Evolutionary conservation across 116 monocot genomes (phyloP), one percentile per base, ranked within the genome.

Genomic region (Posidonia oceanica): DNA sequence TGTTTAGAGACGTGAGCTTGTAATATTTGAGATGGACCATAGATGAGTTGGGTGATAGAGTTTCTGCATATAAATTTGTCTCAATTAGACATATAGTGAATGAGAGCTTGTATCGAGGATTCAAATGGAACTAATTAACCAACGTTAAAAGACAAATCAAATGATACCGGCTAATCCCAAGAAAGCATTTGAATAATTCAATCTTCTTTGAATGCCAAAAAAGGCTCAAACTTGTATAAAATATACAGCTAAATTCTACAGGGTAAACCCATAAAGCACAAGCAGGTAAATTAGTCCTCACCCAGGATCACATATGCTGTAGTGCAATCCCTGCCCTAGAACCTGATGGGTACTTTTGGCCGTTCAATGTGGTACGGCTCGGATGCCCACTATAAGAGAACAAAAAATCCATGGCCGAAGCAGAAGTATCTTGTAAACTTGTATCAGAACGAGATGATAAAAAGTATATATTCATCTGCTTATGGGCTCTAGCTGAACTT

Each of bases 401-500:
- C n/a, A 65, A 65, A 65, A 16, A 65, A 65, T 65, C 64, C 39
- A 63, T 65, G 20, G 36, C 29, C 12, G 68, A 68, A 36, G 68
- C 68, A 53, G 44, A 18, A 36, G 53, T 54, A 54, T 68, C 3
- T 54, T 38, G 62, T 39, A 39, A 20, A 40, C 15, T 38, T 16
- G 54, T 63, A 40, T 57, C 38, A 18, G 59, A 36, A 60, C 14
- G 17, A 10, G 48, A 78, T 18, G 2, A 10, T 37, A 65, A 76
- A 63, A 63, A 38, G 48, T 52, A 59, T 44, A n/a, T 64, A 52
- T 69, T 82, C 75, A 96, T 91, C 85, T 81, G 74, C 41, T 79
- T 29, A 96, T 64, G 56, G 96, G 91, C 75, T 96, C 96, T 39
- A 93, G 83, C 66, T 93, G 88, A 53, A 93, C 79, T 84, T 93